Percentiles rank a stretch among this genome's conserved stretches.
Evolutionary conservation across 83 land plant species (phyloP).

Genomic region (Diphasiastrum complanatum): DNA sequence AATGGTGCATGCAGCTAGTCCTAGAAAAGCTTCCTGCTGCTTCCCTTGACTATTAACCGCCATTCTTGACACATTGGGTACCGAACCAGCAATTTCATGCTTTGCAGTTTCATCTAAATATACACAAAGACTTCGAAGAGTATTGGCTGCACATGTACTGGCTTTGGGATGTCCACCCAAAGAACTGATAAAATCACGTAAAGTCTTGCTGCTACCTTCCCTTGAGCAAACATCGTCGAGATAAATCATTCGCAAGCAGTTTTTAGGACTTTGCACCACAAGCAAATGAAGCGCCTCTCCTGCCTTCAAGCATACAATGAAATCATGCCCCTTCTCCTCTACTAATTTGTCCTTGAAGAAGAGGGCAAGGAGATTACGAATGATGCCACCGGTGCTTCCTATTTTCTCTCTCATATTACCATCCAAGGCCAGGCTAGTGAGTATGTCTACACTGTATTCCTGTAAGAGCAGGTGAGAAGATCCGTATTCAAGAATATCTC

Average conservation of each 20-base stretch:
- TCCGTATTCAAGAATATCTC: constrained; percentile 1
- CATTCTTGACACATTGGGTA: not conserved
- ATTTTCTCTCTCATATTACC: not conserved
- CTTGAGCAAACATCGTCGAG: not conserved
- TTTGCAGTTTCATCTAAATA: not conserved
- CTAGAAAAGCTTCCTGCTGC: not conserved
- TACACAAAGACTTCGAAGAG: not conserved
- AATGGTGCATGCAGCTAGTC: not conserved
- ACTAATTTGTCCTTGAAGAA: not conserved
- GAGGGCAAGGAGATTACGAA: not conserved
- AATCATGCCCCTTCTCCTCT: no score
- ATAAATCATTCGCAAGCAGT: not conserved
- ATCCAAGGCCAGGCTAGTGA: constrained; percentile 4
- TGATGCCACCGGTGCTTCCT: constrained; percentile 11
- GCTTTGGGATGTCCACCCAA: not conserved
- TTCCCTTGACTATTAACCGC: not conserved
- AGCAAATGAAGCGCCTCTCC: not conserved
- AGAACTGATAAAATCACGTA: not conserved
- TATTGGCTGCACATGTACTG: not conserved
- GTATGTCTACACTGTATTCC: not conserved
- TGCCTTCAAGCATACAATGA: not conserved
- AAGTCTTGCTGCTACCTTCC: not conserved
- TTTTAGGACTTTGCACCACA: not conserved
- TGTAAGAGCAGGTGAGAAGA: not conserved
- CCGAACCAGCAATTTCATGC: not conserved